Evolutionary conservation across 176 grass and related monocot species (phyloP), one percentile per base, ranked within the genome.

Genomic region (Carex pumila): DNA sequence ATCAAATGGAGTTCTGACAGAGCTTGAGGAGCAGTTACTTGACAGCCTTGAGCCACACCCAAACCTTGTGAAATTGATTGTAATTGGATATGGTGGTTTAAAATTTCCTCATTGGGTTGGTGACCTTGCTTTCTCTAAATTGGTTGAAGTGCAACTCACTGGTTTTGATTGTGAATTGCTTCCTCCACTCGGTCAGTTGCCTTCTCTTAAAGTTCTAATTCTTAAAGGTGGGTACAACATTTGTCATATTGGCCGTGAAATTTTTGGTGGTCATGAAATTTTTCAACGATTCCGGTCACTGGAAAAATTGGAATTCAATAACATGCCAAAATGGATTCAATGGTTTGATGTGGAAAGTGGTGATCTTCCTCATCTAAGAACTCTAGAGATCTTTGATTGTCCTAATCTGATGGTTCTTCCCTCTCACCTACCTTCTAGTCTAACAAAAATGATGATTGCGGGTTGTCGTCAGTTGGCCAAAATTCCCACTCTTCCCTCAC

Each of bases 31-130:
- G 31, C 47, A 41, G 13, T 62, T 91, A 36, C 85, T 91, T 52
- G 87, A 86, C 25, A 80, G 79, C 30, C 82, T 88, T 36, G 63
- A 86, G 60, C 90, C 90, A 25, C 84, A 91, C 2, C 63, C 45
- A 12, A 88, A 76, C 19, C 34, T 86, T 43, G 18, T 63, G 36
- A 37, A 81, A 30, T 45, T 91, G 15, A 76, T 85, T 39, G 59
- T 91, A 71, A 59, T 45, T 8, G 15, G 71, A 12, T 91, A 88
- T 45, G 43, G 6, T 21, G 71, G 86, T n/a, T 79, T 21, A 30
- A 85, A 13, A 82, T 91, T 88, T 59, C 86, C 89, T 25, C 81
- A 34, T 25, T 91, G 86, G 86, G 49, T 91, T 7, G 68, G 86
- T 34, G 79, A 87, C 85, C 8, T 53, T 85, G 45, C 66, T 13